Evolutionary conservation across 108 stramenopile species (phyloP).

Genomic region (Cylindrotheca fusiformis): DNA sequence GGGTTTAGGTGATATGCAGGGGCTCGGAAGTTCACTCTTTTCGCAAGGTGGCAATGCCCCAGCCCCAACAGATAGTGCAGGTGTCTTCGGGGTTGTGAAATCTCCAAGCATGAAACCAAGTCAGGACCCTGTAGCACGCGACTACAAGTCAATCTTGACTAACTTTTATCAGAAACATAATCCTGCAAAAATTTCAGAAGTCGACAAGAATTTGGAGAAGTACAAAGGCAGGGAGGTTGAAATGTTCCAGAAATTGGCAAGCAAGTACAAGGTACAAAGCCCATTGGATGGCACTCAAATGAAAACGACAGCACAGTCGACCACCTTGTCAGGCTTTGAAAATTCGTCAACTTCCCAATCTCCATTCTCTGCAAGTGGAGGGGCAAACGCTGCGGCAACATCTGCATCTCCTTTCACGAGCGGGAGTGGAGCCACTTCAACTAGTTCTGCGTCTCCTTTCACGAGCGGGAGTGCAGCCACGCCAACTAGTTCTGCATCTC

Average conservation of each 20-base stretch:
- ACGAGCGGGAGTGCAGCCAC: conserved; percentile 1
- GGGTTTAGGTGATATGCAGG: conserved; percentile 4
- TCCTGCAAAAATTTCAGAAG: conserved; percentile 64
- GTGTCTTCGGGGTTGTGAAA: background rate
- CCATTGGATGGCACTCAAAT: conserved; percentile 37
- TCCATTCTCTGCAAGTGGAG: background rate
- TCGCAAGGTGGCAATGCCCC: conserved; percentile 1
- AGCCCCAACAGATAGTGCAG: too few species aligned
- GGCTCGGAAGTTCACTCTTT: conserved; percentile 1
- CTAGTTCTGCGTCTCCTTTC: background rate
- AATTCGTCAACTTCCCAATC: conserved; percentile 8
- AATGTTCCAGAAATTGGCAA: conserved; percentile 66
- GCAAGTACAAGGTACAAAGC: conserved; percentile 62
- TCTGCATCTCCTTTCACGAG: conserved; percentile 13
- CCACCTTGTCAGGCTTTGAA: conserved; percentile 20
- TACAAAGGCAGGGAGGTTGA: conserved; percentile 70
- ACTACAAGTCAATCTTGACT: conserved; percentile 60
- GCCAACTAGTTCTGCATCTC: too few species aligned
- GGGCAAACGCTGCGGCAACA: background rate
- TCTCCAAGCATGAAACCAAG: conserved; percentile 2
- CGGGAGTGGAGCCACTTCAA: background rate
- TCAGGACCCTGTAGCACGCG: conserved; percentile 2
- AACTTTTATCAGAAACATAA: conserved; percentile 68
- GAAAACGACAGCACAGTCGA: background rate
- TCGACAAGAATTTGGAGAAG: conserved; percentile 55